Evolutionary conservation across 768 basidiomycete genomes (phyloP).

Genomic region (Sporobolomyces phaffii): DNA sequence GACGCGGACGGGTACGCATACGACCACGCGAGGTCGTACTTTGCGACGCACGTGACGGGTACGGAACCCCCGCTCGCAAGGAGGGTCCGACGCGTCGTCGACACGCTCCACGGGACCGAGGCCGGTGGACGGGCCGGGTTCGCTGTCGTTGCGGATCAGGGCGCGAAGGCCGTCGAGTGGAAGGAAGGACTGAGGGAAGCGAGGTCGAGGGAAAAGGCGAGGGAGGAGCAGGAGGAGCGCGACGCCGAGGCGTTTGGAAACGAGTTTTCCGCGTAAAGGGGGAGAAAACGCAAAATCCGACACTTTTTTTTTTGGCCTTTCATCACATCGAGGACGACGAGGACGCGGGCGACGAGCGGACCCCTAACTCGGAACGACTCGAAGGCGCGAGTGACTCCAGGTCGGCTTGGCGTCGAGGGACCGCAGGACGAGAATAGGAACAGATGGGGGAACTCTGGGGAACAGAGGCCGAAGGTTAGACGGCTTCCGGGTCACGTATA

Average conservation of each 20-base stretch:
- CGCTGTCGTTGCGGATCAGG: slow-evolving; percentile 2
- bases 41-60: not conserved
- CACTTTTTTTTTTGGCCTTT: too few relatives aligned
- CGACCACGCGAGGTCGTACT: slow-evolving; percentile 21
- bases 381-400: too few relatives aligned
- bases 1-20: not conserved
- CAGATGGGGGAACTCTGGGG: too few relatives aligned
- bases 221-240: not conserved
- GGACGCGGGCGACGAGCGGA: too few relatives aligned
- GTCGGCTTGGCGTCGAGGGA: too few relatives aligned
- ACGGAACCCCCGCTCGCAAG: slow-evolving; percentile 15
- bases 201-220: not conserved
- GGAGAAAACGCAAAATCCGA: not conserved
- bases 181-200: slow-evolving; percentile 13
- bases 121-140: slow-evolving; percentile 27
- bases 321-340: too few relatives aligned
- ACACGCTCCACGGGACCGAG: slow-evolving; percentile 22
- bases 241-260: slow-evolving; percentile 24
- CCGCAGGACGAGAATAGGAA: too few relatives aligned
- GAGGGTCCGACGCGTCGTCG: slow-evolving; percentile 12
- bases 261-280: not conserved
- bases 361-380: too few relatives aligned
- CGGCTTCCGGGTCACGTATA: too few relatives aligned
- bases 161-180: slow-evolving; percentile 21
- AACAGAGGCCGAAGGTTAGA: too few relatives aligned